phyloP scores from a whole-genome alignment of 495 filamentous ascomycete genomes.

The Penicillium goetzii region DNA sequence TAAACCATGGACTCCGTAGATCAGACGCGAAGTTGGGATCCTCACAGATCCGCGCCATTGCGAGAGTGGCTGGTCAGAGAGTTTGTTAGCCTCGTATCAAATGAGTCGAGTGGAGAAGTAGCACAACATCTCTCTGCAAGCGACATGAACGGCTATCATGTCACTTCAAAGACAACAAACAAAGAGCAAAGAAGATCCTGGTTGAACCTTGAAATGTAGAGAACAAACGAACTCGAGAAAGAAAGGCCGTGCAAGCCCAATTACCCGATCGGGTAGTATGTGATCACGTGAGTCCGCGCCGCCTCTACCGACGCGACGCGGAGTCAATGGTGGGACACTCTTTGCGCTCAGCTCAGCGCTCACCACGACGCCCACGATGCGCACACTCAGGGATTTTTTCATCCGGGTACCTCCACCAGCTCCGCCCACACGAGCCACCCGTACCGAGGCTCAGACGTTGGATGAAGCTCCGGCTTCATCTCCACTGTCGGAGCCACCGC shows the following conservation, averaged over 20 bases:
- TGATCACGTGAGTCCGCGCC: slow-evolving; percentile 31
- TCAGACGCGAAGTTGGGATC: slow-evolving; percentile 13
- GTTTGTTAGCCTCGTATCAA: background rate
- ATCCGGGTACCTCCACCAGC: slow-evolving; percentile 5
- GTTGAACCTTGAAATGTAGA: background rate
- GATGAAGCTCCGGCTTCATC: slow-evolving; percentile 27
- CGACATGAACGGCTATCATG: background rate
- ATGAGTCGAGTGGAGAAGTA: background rate
- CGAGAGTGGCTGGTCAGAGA: slow-evolving; percentile 7
- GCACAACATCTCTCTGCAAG: background rate
- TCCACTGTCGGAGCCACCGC: slow-evolving; percentile 39
- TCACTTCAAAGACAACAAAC: background rate
- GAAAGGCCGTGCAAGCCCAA: background rate
- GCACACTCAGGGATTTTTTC: slow-evolving; percentile 46
- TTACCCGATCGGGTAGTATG: slow-evolving; percentile 7
- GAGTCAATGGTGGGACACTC: slow-evolving; percentile 8
- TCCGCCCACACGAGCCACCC: slow-evolving; percentile 5
- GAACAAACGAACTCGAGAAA: background rate
- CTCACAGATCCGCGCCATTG: slow-evolving; percentile 7
- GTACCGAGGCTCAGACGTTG: background rate
- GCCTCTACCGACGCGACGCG: slow-evolving; percentile 27
- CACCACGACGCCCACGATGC: slow-evolving; percentile 30
- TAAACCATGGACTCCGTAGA: slow-evolving; percentile 3
- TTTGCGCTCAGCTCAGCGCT: slow-evolving; percentile 6
- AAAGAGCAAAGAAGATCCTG: background rate